Conservation (phyloP, 179 eudicot species). For the Silene coronaria region DNA sequence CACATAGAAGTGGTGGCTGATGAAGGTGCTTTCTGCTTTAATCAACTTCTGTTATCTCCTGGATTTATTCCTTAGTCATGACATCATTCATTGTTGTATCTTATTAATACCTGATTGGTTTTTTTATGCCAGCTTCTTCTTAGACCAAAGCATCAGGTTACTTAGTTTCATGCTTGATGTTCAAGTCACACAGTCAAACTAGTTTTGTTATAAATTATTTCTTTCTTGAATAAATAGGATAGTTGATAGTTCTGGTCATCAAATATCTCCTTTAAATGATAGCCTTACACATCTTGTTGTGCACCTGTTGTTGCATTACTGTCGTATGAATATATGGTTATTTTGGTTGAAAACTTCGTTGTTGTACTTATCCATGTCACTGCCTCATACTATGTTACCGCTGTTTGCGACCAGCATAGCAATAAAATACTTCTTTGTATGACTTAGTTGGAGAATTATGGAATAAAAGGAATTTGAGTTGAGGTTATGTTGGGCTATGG, state of each 20-base stretch:
- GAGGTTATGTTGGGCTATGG: neutral
- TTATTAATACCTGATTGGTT: neutral
- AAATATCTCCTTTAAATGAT: neutral
- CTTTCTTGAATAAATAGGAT: neutral
- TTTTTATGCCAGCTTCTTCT: neutral
- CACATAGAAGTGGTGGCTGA: constrained; percentile 63
- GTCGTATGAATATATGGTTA: neutral
- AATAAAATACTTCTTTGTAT: too few relatives aligned
- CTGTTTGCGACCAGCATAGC: neutral
- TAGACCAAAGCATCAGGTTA: constrained; percentile 6
- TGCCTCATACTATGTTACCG: neutral
- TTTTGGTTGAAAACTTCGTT: neutral
- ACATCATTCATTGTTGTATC: neutral
- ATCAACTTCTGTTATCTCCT: neutral
- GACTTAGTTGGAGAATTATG: neutral
- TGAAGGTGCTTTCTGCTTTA: constrained; percentile 55
- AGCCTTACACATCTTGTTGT: neutral
- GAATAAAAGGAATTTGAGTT: neutral
- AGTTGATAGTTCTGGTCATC: neutral
- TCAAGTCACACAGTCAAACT: neutral
- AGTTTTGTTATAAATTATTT: neutral
- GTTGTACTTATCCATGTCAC: neutral
- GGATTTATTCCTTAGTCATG: neutral
- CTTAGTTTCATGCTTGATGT: neutral
- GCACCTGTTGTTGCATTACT: neutral